Percentiles rank a stretch among this genome's conserved stretches.
These are phyloP conservation scores for Boletales sp. DNA, from an alignment of 768 basidiomycete genomes.

Conservation along the genomic window DNA sequence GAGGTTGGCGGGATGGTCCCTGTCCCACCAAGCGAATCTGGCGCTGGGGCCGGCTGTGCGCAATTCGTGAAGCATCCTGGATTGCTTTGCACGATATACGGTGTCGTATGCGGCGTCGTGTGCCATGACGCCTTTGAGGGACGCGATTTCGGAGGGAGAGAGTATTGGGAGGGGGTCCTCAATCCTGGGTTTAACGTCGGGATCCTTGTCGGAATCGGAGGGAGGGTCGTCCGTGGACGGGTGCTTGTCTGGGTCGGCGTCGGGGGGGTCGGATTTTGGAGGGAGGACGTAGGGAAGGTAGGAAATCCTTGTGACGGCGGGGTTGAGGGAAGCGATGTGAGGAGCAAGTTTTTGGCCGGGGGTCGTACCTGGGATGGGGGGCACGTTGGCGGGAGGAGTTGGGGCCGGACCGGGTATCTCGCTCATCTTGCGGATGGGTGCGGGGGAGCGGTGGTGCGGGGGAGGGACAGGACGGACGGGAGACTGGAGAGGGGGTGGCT, in stretches of 20 bases:
- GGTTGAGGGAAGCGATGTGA: slow-evolving; percentile 31
- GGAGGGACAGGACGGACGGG: slow-evolving; percentile 17
- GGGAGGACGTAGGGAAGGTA: slow-evolving; percentile 24
- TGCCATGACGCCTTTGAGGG: slow-evolving; percentile 35
- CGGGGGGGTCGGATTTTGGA: slow-evolving; percentile 18
- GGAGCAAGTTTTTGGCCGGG: slow-evolving; percentile 31
- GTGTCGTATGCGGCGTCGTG: slow-evolving; percentile 46
- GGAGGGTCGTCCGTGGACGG: slow-evolving; percentile 2
- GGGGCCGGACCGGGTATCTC: slow-evolving; percentile 14
- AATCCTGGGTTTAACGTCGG: slow-evolving; percentile 14
- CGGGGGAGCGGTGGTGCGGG: slow-evolving; percentile 22
- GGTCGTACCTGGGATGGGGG: slow-evolving; percentile 24
- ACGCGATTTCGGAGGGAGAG: slow-evolving; percentile 28
- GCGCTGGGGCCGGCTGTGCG: slow-evolving; percentile 41
- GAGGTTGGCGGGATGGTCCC: slow-evolving; percentile 39
- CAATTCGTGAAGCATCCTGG: slow-evolving; percentile 50
- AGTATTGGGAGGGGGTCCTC: slow-evolving; percentile 28
- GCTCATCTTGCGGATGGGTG: slow-evolving; percentile 16
- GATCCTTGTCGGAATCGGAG: slow-evolving; percentile 18
- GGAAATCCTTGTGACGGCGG: slow-evolving; percentile 29
- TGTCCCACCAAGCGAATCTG: slow-evolving; percentile 61
- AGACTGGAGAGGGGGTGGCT: slow-evolving; percentile 28
- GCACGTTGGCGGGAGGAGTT: slow-evolving; percentile 16
- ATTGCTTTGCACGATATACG: slow-evolving; percentile 45
- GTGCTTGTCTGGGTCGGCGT: slow-evolving; percentile 26